Evolutionary conservation across 2,329 filamentous ascomycete genomes (phyloP).

Genomic region (Endothia cerciana): DNA sequence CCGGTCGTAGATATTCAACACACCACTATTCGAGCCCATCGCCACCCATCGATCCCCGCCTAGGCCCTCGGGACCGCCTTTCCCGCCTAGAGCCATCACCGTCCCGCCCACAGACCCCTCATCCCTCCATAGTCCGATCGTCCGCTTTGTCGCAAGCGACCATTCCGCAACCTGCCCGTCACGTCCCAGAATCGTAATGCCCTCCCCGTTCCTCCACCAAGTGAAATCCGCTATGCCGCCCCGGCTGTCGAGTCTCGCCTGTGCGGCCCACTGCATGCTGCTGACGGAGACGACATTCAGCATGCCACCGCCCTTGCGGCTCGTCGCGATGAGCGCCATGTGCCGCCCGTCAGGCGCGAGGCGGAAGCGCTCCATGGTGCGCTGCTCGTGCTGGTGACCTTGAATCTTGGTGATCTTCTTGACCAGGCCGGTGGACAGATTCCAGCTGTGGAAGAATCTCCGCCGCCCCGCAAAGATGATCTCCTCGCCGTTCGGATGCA

Average conservation of each 20-base stretch:
- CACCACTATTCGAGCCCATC: slow-evolving; percentile 81
- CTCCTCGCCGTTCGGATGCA: slow-evolving; percentile 71
- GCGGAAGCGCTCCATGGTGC: slow-evolving; percentile 88
- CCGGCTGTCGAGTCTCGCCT: slow-evolving; percentile 79
- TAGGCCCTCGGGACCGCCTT: slow-evolving; percentile 60
- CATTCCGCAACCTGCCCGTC: slow-evolving; percentile 92
- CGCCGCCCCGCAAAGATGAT: slow-evolving; percentile 89
- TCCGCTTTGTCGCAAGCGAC: slow-evolving; percentile 68
- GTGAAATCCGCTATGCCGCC: slow-evolving; percentile 88
- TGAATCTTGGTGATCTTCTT: slow-evolving; percentile 80
- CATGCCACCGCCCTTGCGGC: slow-evolving; percentile 82
- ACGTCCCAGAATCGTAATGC: slow-evolving; percentile 80
- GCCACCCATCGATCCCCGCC: slow-evolving; percentile 90
- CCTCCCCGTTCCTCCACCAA: slow-evolving; percentile 88
- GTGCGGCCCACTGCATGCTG: slow-evolving; percentile 85
- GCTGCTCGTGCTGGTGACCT: slow-evolving; percentile 80
- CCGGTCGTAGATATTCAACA: slow-evolving; percentile 93
- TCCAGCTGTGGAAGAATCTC: slow-evolving; percentile 93
- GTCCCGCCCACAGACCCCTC: slow-evolving; percentile 88
- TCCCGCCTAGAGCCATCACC: slow-evolving; percentile 77
- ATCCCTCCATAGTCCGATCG: slow-evolving; percentile 84
- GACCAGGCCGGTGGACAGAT: slow-evolving; percentile 78
- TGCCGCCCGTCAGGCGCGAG: slow-evolving; percentile 84
- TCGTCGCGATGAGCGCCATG: slow-evolving; percentile 80
- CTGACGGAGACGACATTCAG: slow-evolving; percentile 81